Conservation (phyloP, 495 filamentous ascomycete genomes). For the Hypomontagnella submonticulosa region DNA sequence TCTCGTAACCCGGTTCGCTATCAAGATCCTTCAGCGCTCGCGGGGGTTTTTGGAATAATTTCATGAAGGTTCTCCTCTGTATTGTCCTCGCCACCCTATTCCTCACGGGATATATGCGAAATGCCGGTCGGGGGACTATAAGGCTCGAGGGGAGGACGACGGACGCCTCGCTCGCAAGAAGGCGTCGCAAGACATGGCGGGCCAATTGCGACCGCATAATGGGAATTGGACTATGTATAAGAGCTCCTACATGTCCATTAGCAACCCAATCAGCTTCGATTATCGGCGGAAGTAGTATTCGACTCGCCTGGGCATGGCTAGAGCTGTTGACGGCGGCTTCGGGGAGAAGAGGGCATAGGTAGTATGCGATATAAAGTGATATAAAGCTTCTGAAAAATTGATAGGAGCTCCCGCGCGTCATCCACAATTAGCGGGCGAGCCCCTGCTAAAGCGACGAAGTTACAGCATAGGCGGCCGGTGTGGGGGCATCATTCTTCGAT, state of each 20-base stretch:
- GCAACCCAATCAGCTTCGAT: slow-evolving; percentile 11
- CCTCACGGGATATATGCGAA: slow-evolving; percentile 37
- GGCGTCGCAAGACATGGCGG: slow-evolving; percentile 53
- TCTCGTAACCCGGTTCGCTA: slow-evolving; percentile 69
- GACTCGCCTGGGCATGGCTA: slow-evolving; percentile 49
- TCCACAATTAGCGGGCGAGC: slow-evolving; percentile 36
- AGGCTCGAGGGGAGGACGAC: slow-evolving; percentile 34
- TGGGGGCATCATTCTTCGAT: too few species aligned
- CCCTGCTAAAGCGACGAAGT: slow-evolving; percentile 1
- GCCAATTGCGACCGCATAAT: slow-evolving; percentile 83
- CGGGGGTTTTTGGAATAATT: slow-evolving; percentile 66
- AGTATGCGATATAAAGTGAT: slow-evolving; percentile 22
- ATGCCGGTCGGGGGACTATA: slow-evolving; percentile 21
- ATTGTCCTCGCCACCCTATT: slow-evolving; percentile 42
- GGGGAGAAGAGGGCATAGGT: slow-evolving; percentile 11
- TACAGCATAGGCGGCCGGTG: too few species aligned
- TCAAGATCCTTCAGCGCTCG: slow-evolving; percentile 64
- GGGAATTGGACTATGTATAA: slow-evolving; percentile 47
- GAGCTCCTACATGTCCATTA: slow-evolving; percentile 42
- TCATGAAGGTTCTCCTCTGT: slow-evolving; percentile 64
- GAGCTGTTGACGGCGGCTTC: slow-evolving; percentile 14
- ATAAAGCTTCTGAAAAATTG: slow-evolving; percentile 40
- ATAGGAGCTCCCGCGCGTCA: slow-evolving; percentile 40
- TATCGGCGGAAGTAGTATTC: background rate
- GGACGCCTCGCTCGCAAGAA: slow-evolving; percentile 43